Conservation (phyloP, 495 filamentous ascomycete species). For the Tetracladium marchalianum region DNA sequence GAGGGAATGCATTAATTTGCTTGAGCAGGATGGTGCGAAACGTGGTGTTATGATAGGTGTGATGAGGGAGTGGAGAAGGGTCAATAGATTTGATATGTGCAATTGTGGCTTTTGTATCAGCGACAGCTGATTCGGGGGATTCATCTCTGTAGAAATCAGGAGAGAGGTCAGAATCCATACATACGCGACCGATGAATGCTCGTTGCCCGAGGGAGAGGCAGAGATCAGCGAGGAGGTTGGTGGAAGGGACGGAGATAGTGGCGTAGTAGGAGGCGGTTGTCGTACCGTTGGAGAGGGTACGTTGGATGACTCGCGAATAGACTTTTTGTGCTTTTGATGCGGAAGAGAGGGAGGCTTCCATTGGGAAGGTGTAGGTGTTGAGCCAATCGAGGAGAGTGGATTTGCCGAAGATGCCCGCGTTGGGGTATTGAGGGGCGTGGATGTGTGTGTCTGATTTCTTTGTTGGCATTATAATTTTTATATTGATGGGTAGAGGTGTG, state of each 20-base stretch:
- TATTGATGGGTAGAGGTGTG: neutral
- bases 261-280: constrained; percentile 90
- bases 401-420: constrained; percentile 82
- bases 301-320: constrained; percentile 64
- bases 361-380: constrained; percentile 87
- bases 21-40: constrained; percentile 72
- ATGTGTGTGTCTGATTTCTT: constrained; percentile 78
- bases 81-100: constrained; percentile 59
- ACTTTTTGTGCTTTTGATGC: constrained; percentile 43
- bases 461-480: constrained; percentile 7
- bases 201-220: constrained; percentile 70
- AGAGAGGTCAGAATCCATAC: constrained; percentile 69
- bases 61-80: constrained; percentile 46
- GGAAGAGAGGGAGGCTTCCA: constrained; percentile 61
- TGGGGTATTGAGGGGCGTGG: constrained; percentile 90
- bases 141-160: constrained; percentile 70
- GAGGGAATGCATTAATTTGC: constrained; percentile 46
- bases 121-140: constrained; percentile 42
- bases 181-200: constrained; percentile 81
- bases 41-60: constrained; percentile 80
- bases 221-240: constrained; percentile 78
- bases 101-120: constrained; percentile 50
- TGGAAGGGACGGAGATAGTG: constrained; percentile 69
- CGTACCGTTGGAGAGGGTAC: constrained; percentile 80
- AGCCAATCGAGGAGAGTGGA: constrained; percentile 88